Evolutionary conservation across 805 yeast genomes (phyloP).

Genomic region (Isabelozyma pseudorhagii): DNA sequence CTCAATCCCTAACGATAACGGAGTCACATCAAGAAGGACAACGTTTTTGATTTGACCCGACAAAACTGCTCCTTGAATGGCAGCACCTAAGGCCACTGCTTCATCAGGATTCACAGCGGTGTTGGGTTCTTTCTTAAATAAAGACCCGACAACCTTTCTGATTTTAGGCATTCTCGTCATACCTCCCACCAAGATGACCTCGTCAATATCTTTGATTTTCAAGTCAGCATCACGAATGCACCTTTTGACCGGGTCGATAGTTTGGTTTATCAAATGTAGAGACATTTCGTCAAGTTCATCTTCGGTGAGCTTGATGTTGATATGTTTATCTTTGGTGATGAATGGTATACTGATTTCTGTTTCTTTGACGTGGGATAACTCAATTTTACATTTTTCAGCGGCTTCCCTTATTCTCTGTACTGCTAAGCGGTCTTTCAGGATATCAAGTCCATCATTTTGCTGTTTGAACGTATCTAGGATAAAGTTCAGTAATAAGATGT

Average conservation of each 20-base stretch:
- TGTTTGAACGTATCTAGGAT: conserved; percentile 55
- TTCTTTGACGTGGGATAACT: conserved; percentile 60
- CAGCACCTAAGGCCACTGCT: conserved; percentile 90
- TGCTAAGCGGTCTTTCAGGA: conserved; percentile 50
- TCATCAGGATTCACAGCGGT: conserved; percentile 85
- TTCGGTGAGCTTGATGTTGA: conserved; percentile 58
- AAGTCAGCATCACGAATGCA: conserved; percentile 75
- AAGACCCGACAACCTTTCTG: conserved; percentile 53
- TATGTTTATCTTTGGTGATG: conserved; percentile 58
- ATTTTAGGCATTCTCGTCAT: conserved; percentile 90
- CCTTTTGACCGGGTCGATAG: conserved; percentile 69
- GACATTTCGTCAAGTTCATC: conserved; percentile 67
- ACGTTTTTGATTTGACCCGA: conserved; percentile 83
- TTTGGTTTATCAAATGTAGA: conserved; percentile 60
- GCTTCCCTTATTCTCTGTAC: conserved; percentile 79
- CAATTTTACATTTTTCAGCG: conserved; percentile 75
- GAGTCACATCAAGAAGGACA: conserved; percentile 75
- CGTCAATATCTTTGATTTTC: conserved; percentile 63
- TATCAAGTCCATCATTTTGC: conserved; percentile 46
- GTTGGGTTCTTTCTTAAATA: conserved; percentile 65
- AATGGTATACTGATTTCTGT: conserved; percentile 71
- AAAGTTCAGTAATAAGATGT: conserved; percentile 56
- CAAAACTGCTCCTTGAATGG: conserved; percentile 82
- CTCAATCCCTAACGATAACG: conserved; percentile 78
- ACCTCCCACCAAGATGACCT: conserved; percentile 79